Conservation (phyloP, 306 rosid species). For the Prunus fruticosa region DNA sequence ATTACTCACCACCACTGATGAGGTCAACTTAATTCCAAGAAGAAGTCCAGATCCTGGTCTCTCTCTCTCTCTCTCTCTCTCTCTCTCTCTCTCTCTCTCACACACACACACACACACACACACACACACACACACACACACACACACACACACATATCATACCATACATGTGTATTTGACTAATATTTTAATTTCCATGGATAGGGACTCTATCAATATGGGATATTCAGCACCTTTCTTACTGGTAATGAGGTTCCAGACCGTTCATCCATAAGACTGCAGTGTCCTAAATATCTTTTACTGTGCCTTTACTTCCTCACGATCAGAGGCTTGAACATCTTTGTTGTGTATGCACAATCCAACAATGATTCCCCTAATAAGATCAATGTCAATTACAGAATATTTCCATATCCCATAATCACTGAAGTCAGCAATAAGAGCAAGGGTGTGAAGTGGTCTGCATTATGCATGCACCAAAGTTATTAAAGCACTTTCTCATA, state of each 20-base stretch:
- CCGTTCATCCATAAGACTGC: neutral
- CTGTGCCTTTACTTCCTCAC: neutral
- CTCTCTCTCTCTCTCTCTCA: no score
- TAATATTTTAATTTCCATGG: neutral
- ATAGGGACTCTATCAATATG: neutral
- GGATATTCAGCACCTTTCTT: neutral
- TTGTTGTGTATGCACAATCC: neutral
- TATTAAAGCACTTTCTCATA: no score
- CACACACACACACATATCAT: no score
- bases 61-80: neutral
- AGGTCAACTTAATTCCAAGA: no score
- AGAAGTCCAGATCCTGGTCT: neutral
- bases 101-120: no score
- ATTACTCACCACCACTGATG: no score
- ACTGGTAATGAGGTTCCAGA: neutral
- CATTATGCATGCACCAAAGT: no score
- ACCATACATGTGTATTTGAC: neutral
- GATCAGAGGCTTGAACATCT: neutral
- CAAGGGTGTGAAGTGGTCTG: neutral
- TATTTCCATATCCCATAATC: neutral
- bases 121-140: no score
- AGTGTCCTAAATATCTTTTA: neutral
- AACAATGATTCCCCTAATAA: neutral
- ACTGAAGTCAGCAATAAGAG: neutral
- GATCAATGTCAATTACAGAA: neutral